Conservation (phyloP, 2,329 filamentous ascomycete genomes). For the Orbilia javanica region DNA sequence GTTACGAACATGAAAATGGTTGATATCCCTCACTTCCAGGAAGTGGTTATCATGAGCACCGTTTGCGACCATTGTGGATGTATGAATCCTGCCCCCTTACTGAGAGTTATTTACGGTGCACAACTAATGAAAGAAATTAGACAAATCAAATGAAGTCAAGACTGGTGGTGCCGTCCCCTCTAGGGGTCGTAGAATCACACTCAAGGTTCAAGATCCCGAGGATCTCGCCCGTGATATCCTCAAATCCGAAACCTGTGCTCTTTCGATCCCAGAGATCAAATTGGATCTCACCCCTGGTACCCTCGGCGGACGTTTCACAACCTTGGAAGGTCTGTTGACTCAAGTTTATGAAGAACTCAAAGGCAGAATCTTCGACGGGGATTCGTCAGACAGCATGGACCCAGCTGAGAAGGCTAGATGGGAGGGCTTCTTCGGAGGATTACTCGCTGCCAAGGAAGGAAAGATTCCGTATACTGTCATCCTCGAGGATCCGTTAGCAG, state of each 20-base stretch:
- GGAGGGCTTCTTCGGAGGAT: slow-evolving; percentile 81
- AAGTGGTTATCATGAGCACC: slow-evolving; percentile 95
- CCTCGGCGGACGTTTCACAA: slow-evolving; percentile 94
- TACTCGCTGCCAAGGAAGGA: slow-evolving; percentile 83
- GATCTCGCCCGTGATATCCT: slow-evolving; percentile 94
- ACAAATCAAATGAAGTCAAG: slow-evolving; percentile 97
- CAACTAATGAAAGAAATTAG: slow-evolving; percentile 39
- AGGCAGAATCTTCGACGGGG: slow-evolving; percentile 79
- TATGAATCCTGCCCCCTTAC: slow-evolving; percentile 61
- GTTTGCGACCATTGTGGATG: slow-evolving; percentile 89
- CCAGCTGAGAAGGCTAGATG: slow-evolving; percentile 77
- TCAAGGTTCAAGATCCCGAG: slow-evolving; percentile 76
- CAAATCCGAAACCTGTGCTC: slow-evolving; percentile 91
- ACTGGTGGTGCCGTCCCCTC: slow-evolving; percentile 92
- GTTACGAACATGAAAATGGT: slow-evolving; percentile 99
- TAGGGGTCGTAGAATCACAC: slow-evolving; percentile 83
- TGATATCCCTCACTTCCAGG: slow-evolving; percentile 97
- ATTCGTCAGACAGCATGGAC: slow-evolving; percentile 76
- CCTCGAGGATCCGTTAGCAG: slow-evolving; percentile 87
- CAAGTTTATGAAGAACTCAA: slow-evolving; percentile 92
- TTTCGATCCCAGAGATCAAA: slow-evolving; percentile 87
- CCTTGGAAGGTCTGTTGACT: slow-evolving; percentile 90
- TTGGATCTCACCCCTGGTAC: slow-evolving; percentile 93
- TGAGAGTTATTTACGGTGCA: not conserved
- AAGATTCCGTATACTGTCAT: slow-evolving; percentile 84